These are phyloP conservation scores for Mycena sp. DNA, from an alignment of 1,284 basidiomycete genomes.

Conservation along the genomic window DNA sequence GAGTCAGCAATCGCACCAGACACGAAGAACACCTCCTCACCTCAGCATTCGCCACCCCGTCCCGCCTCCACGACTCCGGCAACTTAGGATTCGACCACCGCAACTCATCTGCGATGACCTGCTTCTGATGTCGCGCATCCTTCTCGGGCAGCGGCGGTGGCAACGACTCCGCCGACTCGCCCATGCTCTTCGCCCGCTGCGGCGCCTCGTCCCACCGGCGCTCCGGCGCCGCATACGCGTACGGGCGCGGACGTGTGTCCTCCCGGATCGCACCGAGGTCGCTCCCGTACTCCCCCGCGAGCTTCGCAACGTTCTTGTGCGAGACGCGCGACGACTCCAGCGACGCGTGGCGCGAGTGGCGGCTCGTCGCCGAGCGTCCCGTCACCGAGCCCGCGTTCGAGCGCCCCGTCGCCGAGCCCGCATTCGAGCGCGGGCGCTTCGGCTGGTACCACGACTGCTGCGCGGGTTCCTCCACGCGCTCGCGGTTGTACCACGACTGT, in stretches of 20 bases:
- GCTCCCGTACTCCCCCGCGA: background rate
- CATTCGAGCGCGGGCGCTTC: constrained; percentile 24
- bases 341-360: constrained; percentile 25
- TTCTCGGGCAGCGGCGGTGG: constrained; percentile 24
- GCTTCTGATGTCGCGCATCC: constrained; percentile 18
- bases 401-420: constrained; percentile 14
- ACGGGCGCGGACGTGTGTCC: constrained; percentile 14
- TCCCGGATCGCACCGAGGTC: constrained; percentile 24
- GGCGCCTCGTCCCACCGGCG: background rate
- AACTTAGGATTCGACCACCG: constrained; percentile 27
- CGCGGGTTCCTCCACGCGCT: background rate
- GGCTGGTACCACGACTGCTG: constrained; percentile 31
- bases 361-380: constrained; percentile 12
- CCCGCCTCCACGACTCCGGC: constrained; percentile 16
- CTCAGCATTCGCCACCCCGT: constrained; percentile 11
- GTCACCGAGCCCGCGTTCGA: constrained; percentile 5
- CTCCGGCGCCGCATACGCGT: background rate
- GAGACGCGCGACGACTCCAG: constrained; percentile 22
- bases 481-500: constrained; percentile 24
- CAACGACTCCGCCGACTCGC: constrained; percentile 12
- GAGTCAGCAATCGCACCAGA: background rate
- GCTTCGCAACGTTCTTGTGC: constrained; percentile 1
- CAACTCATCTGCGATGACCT: constrained; percentile 21
- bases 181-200: constrained; percentile 13
- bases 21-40: constrained; percentile 3